Evolutionary conservation across 129 eudicot species (phyloP).

Genomic region (sunflower (Helianthus annuus)): DNA sequence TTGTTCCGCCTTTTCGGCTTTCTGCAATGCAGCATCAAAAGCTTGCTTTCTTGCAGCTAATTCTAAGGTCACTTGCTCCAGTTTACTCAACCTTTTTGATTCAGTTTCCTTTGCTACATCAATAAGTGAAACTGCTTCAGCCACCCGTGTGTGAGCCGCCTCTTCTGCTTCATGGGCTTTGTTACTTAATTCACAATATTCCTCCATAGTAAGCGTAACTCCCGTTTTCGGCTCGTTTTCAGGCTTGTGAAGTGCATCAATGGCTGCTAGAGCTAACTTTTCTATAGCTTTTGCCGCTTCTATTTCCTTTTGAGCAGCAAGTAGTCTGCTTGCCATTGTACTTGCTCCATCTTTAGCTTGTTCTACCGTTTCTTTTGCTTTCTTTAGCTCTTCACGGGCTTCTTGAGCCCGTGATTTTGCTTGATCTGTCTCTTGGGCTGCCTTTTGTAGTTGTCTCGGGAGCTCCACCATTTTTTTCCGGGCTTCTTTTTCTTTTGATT

Average conservation of each 20-base stretch:
- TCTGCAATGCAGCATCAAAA: constrained; percentile 55
- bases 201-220: constrained; percentile 73
- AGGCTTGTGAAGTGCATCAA: constrained; percentile 67
- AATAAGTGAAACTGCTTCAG: constrained; percentile 61
- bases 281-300: constrained; percentile 93
- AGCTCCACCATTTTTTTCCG: constrained; percentile 76
- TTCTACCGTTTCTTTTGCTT: constrained; percentile 71
- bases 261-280: constrained; percentile 72
- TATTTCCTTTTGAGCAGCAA: constrained; percentile 83
- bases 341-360: constrained; percentile 72
- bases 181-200: constrained; percentile 79
- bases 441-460: constrained; percentile 72
- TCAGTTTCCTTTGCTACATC: constrained; percentile 76
- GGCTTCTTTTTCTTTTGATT: constrained; percentile 69
- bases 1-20: constrained; percentile 77
- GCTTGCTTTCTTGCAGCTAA: constrained; percentile 50
- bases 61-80: constrained; percentile 61
- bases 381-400: constrained; percentile 67
- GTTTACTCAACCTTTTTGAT: constrained; percentile 49
- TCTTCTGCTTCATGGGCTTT: constrained; percentile 91
- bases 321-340: constrained; percentile 66
- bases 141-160: constrained; percentile 63
- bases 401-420: constrained; percentile 54
- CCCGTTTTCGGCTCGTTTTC: constrained; percentile 54
- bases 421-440: constrained; percentile 69